phyloP scores from a whole-genome alignment of 2,329 filamentous ascomycete genomes.

The Pseudopyrenochaeta lycopersici region DNA sequence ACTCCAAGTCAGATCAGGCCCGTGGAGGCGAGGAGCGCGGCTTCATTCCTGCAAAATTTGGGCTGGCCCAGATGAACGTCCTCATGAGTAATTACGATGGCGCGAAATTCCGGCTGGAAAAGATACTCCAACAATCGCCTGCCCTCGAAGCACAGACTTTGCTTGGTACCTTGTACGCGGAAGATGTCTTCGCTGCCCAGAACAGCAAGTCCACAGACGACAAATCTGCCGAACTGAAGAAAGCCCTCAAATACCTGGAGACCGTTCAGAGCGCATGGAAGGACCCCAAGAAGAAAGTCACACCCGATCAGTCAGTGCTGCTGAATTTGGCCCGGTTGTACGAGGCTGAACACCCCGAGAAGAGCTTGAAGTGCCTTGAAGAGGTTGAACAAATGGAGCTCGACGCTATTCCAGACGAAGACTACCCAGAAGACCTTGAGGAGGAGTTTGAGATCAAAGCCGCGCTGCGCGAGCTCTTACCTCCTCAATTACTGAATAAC shows the following conservation, averaged over 20 bases:
- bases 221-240: conserved; percentile 83
- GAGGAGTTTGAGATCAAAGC: conserved; percentile 61
- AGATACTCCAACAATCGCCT: conserved; percentile 87
- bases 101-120: conserved; percentile 92
- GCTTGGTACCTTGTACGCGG: conserved; percentile 89
- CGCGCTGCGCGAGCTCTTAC: conserved; percentile 77
- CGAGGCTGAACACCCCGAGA: conserved; percentile 84
- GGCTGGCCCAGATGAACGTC: conserved; percentile 87
- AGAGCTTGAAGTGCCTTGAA: conserved; percentile 88
- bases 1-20: conserved; percentile 88
- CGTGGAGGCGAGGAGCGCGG: conserved; percentile 90
- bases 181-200: conserved; percentile 88
- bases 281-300: conserved; percentile 84
- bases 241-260: conserved; percentile 86
- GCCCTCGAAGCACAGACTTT: conserved; percentile 89
- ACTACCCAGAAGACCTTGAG: conserved; percentile 66
- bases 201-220: conserved; percentile 80
- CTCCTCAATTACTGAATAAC: conserved; percentile 94
- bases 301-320: conserved; percentile 84
- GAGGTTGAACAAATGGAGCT: conserved; percentile 93
- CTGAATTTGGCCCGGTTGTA: conserved; percentile 93
- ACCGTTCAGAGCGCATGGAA: conserved; percentile 88
- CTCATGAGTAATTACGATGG: conserved; percentile 85
- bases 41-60: conserved; percentile 94
- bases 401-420: conserved; percentile 76